These are phyloP conservation scores for Glonium stellatum DNA, from an alignment of 495 filamentous ascomycete genomes.

Conservation along the genomic window DNA sequence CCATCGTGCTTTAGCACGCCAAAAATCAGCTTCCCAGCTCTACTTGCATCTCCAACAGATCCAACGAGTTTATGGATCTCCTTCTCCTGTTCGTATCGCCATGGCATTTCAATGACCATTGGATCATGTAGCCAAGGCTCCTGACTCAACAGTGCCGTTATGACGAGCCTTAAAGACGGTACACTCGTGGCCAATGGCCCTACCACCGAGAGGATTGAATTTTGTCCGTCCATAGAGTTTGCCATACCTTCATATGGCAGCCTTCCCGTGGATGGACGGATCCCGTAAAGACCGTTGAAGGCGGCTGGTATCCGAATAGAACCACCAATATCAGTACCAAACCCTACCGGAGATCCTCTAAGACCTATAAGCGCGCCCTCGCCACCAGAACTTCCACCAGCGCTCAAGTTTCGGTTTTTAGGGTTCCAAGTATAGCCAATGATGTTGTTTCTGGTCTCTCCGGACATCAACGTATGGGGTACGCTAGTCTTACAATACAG, in stretches of 20 bases:
- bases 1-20: slow-evolving; percentile 49
- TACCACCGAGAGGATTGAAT: slow-evolving; percentile 49
- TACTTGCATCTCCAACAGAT: slow-evolving; percentile 12
- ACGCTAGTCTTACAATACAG: slow-evolving; percentile 62
- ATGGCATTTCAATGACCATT: slow-evolving; percentile 53
- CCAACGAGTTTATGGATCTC: slow-evolving; percentile 42
- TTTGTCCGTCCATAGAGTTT: slow-evolving; percentile 55
- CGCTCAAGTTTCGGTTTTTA: slow-evolving; percentile 33
- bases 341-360: slow-evolving; percentile 33
- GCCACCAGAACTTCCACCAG: slow-evolving; percentile 34
- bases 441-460: slow-evolving; percentile 51
- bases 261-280: slow-evolving; percentile 40
- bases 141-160: slow-evolving; percentile 48
- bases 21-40: slow-evolving; percentile 42
- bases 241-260: slow-evolving; percentile 48
- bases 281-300: slow-evolving; percentile 43
- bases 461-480: slow-evolving; percentile 54
- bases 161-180: slow-evolving; percentile 45
- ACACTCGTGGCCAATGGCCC: slow-evolving; percentile 50
- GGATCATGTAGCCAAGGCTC: slow-evolving; percentile 63
- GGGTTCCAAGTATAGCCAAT: slow-evolving; percentile 37
- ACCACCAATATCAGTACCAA: slow-evolving; percentile 42
- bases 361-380: slow-evolving; percentile 38
- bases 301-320: slow-evolving; percentile 46
- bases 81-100: slow-evolving; percentile 50